A percentile compares a stretch with the other conserved stretches of the same genome.
Evolutionary conservation across 2,329 filamentous ascomycete genomes (phyloP).

Genomic region (Fusarium pininemorale): DNA sequence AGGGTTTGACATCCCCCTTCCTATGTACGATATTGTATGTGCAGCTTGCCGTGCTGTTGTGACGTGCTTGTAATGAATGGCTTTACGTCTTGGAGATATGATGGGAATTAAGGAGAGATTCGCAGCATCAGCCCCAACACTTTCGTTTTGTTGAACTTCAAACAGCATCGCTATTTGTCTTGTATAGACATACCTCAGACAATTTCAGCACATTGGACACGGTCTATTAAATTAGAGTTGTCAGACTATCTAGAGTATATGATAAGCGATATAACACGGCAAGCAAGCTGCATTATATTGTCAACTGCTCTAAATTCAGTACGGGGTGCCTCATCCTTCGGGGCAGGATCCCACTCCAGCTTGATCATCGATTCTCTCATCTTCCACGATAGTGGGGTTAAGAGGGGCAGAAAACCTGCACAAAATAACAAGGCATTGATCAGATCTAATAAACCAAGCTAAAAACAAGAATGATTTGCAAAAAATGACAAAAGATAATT

Average conservation of each 20-base stretch:
- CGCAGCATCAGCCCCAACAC: neutral
- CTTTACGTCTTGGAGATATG: neutral
- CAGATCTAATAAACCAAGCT: neutral
- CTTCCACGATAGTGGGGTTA: neutral
- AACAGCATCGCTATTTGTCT: neutral
- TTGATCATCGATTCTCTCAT: neutral
- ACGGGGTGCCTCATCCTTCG: neutral
- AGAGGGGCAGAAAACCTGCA: slow-evolving; percentile 3
- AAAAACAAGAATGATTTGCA: neutral
- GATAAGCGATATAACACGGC: neutral
- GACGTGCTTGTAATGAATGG: neutral
- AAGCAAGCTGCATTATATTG: neutral
- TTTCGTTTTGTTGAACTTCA: neutral
- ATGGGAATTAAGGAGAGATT: neutral
- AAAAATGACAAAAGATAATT: slow-evolving; percentile 10
- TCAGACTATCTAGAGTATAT: neutral
- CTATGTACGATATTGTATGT: no score
- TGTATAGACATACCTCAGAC: neutral
- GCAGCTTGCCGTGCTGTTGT: neutral
- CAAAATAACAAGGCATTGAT: neutral
- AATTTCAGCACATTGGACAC: no score
- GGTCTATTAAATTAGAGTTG: neutral
- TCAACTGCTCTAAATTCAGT: neutral
- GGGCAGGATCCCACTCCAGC: neutral
- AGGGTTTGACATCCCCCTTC: no score